Evolutionary conservation across 2,329 filamentous ascomycete species (phyloP).

Genomic region (Lecanicillium sp.): DNA sequence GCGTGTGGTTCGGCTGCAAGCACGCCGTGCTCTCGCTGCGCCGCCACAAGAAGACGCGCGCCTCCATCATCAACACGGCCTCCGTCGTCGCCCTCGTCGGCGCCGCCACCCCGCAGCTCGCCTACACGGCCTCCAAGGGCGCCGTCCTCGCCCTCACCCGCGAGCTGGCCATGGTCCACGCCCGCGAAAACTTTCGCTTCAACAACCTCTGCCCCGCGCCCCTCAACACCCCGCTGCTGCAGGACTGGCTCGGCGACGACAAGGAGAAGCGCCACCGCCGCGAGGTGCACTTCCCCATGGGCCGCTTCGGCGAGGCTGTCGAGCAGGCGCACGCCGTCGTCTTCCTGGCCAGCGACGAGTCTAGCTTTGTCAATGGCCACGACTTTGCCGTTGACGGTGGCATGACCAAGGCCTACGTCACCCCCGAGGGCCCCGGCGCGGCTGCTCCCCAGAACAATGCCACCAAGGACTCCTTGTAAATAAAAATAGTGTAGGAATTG

Average conservation of each 20-base stretch:
- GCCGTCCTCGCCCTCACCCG: conserved; percentile 85
- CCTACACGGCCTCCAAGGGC: conserved; percentile 91
- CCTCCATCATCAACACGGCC: conserved; percentile 86
- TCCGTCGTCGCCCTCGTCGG: conserved; percentile 84
- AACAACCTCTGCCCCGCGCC: conserved; percentile 87
- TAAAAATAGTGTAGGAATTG: too few species aligned
- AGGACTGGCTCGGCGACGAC: conserved; percentile 91
- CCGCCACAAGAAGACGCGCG: conserved; percentile 68
- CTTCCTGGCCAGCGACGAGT: conserved; percentile 81
- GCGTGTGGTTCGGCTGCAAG: conserved; percentile 95
- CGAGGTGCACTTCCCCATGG: conserved; percentile 83
- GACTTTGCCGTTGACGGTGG: conserved; percentile 96
- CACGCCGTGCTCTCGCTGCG: conserved; percentile 79
- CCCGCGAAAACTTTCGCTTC: conserved; percentile 81
- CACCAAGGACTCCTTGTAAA: conserved; percentile 36
- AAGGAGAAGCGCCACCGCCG: conserved; percentile 70
- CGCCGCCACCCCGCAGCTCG: conserved; percentile 79
- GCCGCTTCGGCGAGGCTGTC: conserved; percentile 85
- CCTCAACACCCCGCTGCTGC: conserved; percentile 82
- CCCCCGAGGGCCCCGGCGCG: conserved; percentile 50
- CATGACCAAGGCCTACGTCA: conserved; percentile 87
- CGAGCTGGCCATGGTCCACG: conserved; percentile 87
- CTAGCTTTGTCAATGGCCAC: conserved; percentile 80
- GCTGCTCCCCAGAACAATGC: conserved; percentile 54
- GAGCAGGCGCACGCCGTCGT: conserved; percentile 87